These are phyloP conservation scores for Gleditsia sinensis DNA, from an alignment of 306 rosid genomes.

Conservation along the genomic window DNA sequence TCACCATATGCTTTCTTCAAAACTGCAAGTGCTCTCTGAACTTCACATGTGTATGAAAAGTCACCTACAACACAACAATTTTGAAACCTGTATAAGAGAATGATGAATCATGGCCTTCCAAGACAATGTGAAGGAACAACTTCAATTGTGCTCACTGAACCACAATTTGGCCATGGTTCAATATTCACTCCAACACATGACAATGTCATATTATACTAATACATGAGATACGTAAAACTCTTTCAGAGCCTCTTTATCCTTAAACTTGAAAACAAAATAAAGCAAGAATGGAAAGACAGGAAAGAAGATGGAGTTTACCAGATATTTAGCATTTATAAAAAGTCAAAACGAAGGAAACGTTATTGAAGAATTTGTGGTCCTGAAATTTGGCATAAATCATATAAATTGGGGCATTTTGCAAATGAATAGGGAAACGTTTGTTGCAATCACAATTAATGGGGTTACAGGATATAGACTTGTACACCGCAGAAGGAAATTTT, in stretches of 20 bases:
- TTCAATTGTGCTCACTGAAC: not conserved
- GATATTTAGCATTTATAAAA: constrained; percentile 10
- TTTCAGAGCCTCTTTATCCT: not conserved
- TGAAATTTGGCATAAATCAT: not conserved
- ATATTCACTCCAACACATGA: not conserved
- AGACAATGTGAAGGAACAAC: not conserved
- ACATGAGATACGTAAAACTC: not conserved
- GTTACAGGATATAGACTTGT: not conserved
- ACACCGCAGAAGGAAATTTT: not conserved
- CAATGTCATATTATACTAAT: not conserved
- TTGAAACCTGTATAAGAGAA: not conserved
- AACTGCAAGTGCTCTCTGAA: constrained; percentile 59
- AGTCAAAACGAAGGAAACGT: not conserved
- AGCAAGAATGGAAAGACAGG: not conserved
- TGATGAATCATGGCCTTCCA: not conserved
- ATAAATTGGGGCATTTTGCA: not conserved
- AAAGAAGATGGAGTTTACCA: not conserved
- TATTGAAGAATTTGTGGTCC: not conserved
- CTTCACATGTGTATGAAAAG: constrained; percentile 59
- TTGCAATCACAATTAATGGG: not conserved
- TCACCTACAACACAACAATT: constrained; percentile 44
- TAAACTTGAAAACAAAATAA: not conserved
- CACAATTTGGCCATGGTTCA: not conserved
- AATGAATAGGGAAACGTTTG: constrained; percentile 14
- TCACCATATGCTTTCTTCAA: constrained; percentile 61